A percentile compares a stretch with the other conserved stretches of the same genome.
phyloP scores from a whole-genome alignment of 495 filamentous ascomycete species.

The Chlorociboria aeruginascens region DNA sequence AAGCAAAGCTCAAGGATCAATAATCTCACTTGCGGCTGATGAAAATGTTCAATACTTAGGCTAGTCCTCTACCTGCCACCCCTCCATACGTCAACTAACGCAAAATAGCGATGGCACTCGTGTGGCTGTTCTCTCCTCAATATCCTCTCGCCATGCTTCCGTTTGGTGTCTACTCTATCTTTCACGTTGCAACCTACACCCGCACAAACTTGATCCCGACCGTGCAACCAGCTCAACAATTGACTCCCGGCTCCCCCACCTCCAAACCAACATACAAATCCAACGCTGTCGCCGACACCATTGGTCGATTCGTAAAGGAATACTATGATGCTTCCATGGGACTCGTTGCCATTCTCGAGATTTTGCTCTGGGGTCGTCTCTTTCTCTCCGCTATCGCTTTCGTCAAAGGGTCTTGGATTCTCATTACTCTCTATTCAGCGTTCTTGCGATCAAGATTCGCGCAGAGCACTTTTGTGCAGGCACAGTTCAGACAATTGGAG shows the following conservation, averaged over 20 bases:
- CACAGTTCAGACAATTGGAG: conserved; percentile 59
- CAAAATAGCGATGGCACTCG: conserved; percentile 70
- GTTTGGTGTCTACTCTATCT: conserved; percentile 93
- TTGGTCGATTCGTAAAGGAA: conserved; percentile 89
- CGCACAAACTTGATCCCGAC: conserved; percentile 60
- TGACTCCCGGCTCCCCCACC: conserved; percentile 40
- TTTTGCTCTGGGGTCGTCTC: conserved; percentile 72
- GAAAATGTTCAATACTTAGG: conserved; percentile 97
- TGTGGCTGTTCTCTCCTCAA: conserved; percentile 90
- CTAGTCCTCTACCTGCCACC: conserved; percentile 34
- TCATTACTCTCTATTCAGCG: conserved; percentile 71
- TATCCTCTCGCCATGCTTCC: conserved; percentile 82
- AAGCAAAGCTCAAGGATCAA: conserved; percentile 40
- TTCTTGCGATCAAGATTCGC: conserved; percentile 86
- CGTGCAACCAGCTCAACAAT: conserved; percentile 32
- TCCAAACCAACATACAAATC: conserved; percentile 50
- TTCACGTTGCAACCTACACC: conserved; percentile 86
- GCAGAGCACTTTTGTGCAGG: conserved; percentile 85
- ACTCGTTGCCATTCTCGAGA: conserved; percentile 64
- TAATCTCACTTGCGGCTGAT: conserved; percentile 57
- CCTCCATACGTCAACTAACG: not conserved
- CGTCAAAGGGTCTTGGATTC: conserved; percentile 79
- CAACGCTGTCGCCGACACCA: conserved; percentile 62
- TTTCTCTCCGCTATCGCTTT: conserved; percentile 70
- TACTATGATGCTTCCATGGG: conserved; percentile 91